A percentile compares a stretch with the other conserved stretches of the same genome.
Conservation (phyloP, 768 basidiomycete genomes). For the Pleurotus eryngii region DNA sequence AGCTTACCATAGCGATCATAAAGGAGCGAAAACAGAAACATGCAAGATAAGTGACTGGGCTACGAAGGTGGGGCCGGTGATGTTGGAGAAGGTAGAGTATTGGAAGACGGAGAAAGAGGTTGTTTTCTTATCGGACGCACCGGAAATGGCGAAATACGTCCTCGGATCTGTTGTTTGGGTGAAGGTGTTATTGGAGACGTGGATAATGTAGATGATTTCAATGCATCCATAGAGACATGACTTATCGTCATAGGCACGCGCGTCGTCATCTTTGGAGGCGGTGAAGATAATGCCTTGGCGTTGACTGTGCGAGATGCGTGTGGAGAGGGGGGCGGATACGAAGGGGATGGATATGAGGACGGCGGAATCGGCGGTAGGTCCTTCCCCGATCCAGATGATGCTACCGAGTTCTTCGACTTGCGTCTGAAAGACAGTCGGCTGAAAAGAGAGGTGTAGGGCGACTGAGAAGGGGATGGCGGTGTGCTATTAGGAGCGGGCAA, state of each 20-base stretch:
- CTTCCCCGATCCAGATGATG: background rate
- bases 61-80: background rate
- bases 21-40: background rate
- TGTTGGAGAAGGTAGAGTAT: background rate
- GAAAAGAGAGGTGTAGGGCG: slow-evolving; percentile 1
- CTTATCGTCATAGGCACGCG: background rate
- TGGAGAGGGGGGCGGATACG: background rate
- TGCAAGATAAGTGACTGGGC: background rate
- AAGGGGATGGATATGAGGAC: background rate
- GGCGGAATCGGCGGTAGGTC: background rate
- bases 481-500: background rate
- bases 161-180: background rate
- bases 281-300: background rate
- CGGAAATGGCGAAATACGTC: slow-evolving; percentile 2
- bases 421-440: slow-evolving; percentile 2
- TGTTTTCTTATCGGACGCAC: slow-evolving; percentile 2
- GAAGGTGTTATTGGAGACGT: background rate
- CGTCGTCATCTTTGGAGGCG: background rate
- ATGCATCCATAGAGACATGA: background rate
- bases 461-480: background rate
- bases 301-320: background rate
- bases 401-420: background rate
- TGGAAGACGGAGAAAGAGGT: background rate
- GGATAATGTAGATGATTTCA: background rate
- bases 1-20: background rate